Conservation (phyloP, 768 basidiomycete species). For the Boletales sp. region DNA sequence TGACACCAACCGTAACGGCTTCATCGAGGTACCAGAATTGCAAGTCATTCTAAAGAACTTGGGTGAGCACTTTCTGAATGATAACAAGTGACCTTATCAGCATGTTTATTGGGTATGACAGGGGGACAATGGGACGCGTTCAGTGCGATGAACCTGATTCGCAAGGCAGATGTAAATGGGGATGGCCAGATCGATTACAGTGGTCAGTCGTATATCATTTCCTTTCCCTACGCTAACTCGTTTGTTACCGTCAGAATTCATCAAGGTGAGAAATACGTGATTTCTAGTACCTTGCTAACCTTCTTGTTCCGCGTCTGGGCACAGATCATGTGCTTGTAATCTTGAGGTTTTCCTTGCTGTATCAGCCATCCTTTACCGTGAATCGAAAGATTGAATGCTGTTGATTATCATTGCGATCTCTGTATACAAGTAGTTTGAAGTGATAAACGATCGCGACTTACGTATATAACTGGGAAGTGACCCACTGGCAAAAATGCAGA, state of each 20-base stretch:
- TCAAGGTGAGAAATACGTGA: constrained; percentile 47
- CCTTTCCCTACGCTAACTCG: neutral
- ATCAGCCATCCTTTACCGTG: too few species aligned
- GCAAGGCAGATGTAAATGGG: constrained; percentile 92
- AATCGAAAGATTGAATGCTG: too few species aligned
- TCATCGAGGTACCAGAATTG: constrained; percentile 82
- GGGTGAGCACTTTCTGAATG: constrained; percentile 42
- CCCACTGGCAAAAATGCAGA: too few species aligned
- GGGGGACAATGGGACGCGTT: constrained; percentile 84
- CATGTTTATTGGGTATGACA: constrained; percentile 23
- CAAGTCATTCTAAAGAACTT: constrained; percentile 90
- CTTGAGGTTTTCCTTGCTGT: too few species aligned
- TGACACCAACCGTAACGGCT: constrained; percentile 94
- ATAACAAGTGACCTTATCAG: neutral
- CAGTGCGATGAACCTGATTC: constrained; percentile 96
- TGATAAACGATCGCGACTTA: too few species aligned
- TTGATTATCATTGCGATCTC: too few species aligned
- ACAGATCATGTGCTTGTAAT: constrained; percentile 56
- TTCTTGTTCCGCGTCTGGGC: constrained; percentile 11
- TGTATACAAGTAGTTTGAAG: too few species aligned
- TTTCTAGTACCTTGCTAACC: constrained; percentile 1
- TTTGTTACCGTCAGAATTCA: constrained; percentile 54
- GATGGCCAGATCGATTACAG: constrained; percentile 93
- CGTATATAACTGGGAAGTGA: too few species aligned
- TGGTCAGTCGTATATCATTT: constrained; percentile 39